Percentiles rank a stretch among this genome's conserved stretches.
These are phyloP conservation scores for Colletotrichum simmondsii DNA, from an alignment of 2,329 filamentous ascomycete genomes.

Conservation along the genomic window DNA sequence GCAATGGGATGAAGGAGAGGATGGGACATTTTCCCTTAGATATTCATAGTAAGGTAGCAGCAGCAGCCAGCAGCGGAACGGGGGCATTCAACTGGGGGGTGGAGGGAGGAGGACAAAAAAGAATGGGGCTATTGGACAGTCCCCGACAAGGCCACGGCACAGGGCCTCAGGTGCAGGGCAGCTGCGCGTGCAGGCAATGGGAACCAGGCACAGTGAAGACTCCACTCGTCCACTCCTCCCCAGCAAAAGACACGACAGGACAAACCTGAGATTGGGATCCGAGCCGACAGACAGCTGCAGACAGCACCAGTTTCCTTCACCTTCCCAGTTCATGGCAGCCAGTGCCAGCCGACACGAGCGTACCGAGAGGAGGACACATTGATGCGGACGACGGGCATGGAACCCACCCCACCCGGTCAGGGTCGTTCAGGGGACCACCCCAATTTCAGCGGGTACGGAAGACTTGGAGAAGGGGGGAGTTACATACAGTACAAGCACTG, in stretches of 20 bases:
- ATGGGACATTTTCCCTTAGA: slow-evolving; percentile 30
- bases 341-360: slow-evolving; percentile 5
- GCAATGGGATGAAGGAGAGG: slow-evolving; percentile 33
- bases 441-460: slow-evolving; percentile 9
- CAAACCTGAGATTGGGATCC: slow-evolving; percentile 15
- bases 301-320: background rate
- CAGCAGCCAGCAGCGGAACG: background rate
- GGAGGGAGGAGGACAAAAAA: slow-evolving; percentile 18
- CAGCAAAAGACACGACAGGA: slow-evolving; percentile 14
- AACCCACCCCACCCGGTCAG: slow-evolving; percentile 3
- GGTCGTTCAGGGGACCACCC: slow-evolving; percentile 30
- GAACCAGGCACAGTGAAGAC: slow-evolving; percentile 11
- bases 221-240: slow-evolving; percentile 8
- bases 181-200: background rate
- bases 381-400: slow-evolving; percentile 18
- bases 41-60: slow-evolving; percentile 27
- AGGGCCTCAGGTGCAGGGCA: background rate
- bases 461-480: background rate
- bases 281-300: slow-evolving; percentile 8
- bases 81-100: slow-evolving; percentile 5
- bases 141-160: slow-evolving; percentile 22
- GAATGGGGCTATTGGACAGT: slow-evolving; percentile 2
- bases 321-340: background rate
- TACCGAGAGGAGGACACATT: background rate
- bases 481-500: slow-evolving; percentile 22